phyloP scores from a whole-genome alignment of 805 yeast species.

The Pachysolen tannophilus region DNA sequence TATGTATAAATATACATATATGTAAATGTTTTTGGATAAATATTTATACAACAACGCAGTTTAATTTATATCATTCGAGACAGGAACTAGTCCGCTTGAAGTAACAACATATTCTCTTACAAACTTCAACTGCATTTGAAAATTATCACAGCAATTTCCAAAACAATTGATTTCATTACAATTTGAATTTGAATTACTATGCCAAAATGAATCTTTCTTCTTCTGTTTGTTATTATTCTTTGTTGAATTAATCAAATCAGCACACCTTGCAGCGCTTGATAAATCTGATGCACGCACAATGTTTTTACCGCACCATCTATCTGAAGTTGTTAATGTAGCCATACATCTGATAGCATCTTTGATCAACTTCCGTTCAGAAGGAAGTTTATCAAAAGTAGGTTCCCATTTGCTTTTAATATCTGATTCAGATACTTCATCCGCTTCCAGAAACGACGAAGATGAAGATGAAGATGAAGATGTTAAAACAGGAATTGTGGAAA shows the following conservation, averaged over 20 bases:
- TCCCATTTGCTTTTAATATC: constrained; percentile 7
- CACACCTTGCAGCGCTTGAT: neutral
- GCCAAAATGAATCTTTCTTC: neutral
- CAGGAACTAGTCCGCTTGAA: constrained; percentile 6
- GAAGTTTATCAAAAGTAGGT: constrained; percentile 10
- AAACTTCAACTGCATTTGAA: constrained; percentile 2
- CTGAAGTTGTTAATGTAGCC: constrained; percentile 22
- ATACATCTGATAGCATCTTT: constrained; percentile 27
- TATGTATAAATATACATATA: no score
- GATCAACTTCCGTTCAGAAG: constrained; percentile 18
- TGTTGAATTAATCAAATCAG: neutral
- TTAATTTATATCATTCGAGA: neutral
- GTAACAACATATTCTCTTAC: constrained; percentile 10
- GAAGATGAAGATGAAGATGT: constrained; percentile 3
- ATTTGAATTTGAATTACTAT: neutral
- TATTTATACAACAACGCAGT: no score
- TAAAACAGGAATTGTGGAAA: neutral
- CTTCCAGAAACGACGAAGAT: constrained; percentile 10
- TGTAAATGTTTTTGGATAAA: no score
- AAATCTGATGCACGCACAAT: constrained; percentile 6
- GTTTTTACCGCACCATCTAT: constrained; percentile 24
- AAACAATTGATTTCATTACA: neutral
- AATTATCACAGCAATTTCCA: no score
- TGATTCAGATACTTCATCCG: constrained; percentile 1
- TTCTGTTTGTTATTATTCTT: neutral